Conservation (phyloP, 1,284 basidiomycete genomes). For the Tilletiopsis washingtonensis region DNA sequence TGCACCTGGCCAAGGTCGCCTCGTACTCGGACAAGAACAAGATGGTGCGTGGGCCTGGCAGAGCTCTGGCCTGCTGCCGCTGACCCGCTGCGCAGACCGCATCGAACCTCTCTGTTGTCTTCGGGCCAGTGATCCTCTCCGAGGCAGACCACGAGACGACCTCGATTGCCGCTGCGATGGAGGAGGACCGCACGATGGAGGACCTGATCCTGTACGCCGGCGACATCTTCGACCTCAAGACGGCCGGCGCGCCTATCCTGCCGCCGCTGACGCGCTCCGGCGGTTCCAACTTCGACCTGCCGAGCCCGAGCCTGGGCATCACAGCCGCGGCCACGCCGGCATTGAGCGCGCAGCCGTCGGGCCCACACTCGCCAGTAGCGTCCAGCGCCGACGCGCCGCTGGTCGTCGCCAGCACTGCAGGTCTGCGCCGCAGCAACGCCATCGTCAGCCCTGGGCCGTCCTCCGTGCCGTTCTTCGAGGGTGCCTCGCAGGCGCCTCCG, state of each 20-base stretch:
- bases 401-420: neutral
- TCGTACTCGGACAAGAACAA: conserved; percentile 69
- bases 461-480: no score
- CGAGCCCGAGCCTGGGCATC: neutral
- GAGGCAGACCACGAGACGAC: conserved; percentile 37
- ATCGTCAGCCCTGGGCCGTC: no score
- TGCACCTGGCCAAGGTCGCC: conserved; percentile 75
- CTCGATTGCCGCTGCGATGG: conserved; percentile 37
- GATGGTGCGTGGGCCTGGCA: conserved; percentile 54
- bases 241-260: conserved; percentile 21
- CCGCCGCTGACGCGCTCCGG: neutral
- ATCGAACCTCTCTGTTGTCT: conserved; percentile 51
- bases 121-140: conserved; percentile 40
- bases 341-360: neutral
- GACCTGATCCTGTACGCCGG: conserved; percentile 35
- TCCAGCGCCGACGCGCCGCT: neutral
- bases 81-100: conserved; percentile 52
- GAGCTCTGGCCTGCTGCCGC: neutral
- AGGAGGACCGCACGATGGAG: conserved; percentile 41
- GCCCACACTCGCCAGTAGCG: no score
- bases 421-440: neutral
- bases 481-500: no score
- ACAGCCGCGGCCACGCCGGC: neutral
- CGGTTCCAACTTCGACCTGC: neutral
- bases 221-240: conserved; percentile 35